These are phyloP conservation scores for Falciphora oryzae DNA, from an alignment of 2,329 filamentous ascomycete genomes.

Conservation along the genomic window DNA sequence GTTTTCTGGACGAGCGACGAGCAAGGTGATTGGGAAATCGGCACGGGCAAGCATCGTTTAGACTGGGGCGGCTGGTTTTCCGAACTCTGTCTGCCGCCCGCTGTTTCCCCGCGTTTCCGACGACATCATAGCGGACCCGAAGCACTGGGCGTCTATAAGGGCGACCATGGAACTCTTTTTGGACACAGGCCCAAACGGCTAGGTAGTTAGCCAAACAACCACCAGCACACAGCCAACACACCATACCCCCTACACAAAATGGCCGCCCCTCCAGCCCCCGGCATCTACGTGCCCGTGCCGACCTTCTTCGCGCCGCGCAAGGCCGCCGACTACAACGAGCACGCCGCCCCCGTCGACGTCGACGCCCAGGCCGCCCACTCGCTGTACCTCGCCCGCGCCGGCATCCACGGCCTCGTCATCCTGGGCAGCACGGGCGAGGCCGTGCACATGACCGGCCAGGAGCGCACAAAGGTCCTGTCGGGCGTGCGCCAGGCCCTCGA, in stretches of 20 bases:
- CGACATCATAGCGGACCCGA: no score
- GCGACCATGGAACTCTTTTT: no score
- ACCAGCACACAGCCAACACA: no score
- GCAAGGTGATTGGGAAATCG: background rate
- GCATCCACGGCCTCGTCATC: conserved; percentile 65
- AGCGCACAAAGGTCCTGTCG: conserved; percentile 62
- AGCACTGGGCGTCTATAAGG: no score
- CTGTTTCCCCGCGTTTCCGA: background rate
- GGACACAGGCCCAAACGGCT: background rate
- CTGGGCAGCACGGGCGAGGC: conserved; percentile 82
- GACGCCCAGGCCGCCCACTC: conserved; percentile 53
- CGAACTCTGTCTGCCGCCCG: background rate
- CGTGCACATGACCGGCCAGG: conserved; percentile 66
- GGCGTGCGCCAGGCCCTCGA: conserved; percentile 67
- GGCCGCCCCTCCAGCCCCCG: conserved; percentile 8
- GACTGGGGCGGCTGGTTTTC: background rate
- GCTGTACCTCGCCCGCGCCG: conserved; percentile 65
- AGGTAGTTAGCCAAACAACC: no score
- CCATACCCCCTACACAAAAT: background rate
- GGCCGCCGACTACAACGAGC: conserved; percentile 5
- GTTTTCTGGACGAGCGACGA: no score
- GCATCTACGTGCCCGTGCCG: conserved; percentile 9
- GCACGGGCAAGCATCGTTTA: no score
- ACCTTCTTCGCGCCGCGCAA: conserved; percentile 7
- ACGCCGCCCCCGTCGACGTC: conserved; percentile 45